Percentiles rank a stretch among this genome's conserved stretches.
These are phyloP conservation scores for Aureobasidium sp. DNA, from an alignment of 2,329 filamentous ascomycete species.

Conservation along the genomic window DNA sequence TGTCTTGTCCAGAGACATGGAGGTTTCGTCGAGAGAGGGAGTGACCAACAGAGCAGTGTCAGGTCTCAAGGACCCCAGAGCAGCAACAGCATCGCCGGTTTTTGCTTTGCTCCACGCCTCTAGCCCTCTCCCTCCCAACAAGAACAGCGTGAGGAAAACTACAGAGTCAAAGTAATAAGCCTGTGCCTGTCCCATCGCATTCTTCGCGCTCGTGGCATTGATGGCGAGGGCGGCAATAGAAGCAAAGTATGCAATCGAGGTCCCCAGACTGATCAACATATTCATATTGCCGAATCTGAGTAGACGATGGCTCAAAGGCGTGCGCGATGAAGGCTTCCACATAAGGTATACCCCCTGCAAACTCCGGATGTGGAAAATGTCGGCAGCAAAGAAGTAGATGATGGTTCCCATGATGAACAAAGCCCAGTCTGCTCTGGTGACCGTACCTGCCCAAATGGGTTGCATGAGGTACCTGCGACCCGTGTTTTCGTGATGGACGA, in stretches of 20 bases:
- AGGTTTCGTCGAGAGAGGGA: not conserved
- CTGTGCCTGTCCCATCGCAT: conserved; percentile 18
- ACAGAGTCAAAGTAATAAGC: conserved; percentile 79
- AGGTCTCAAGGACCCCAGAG: conserved; percentile 70
- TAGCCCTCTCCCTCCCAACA: conserved; percentile 65
- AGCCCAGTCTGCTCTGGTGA: conserved; percentile 70
- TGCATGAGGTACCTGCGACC: conserved; percentile 61
- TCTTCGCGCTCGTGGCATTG: conserved; percentile 33
- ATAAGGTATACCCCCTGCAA: conserved; percentile 70
- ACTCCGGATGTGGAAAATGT: conserved; percentile 74
- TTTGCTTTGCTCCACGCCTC: conserved; percentile 90
- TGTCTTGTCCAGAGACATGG: conserved; percentile 25
- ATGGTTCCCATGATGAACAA: conserved; percentile 77
- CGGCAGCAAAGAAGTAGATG: conserved; percentile 78
- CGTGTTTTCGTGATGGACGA: conserved; percentile 56
- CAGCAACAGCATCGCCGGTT: conserved; percentile 77
- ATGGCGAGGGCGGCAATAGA: conserved; percentile 70
- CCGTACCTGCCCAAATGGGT: conserved; percentile 58
- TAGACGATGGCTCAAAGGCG: conserved; percentile 67
- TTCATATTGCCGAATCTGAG: conserved; percentile 98
- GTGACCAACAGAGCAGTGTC: conserved; percentile 64
- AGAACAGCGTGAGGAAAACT: conserved; percentile 82
- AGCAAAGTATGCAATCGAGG: conserved; percentile 78
- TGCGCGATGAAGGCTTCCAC: conserved; percentile 69
- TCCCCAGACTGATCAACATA: conserved; percentile 82